phyloP scores from a whole-genome alignment of 108 stramenopile species.

The Fragilariopsis cylindrus region DNA sequence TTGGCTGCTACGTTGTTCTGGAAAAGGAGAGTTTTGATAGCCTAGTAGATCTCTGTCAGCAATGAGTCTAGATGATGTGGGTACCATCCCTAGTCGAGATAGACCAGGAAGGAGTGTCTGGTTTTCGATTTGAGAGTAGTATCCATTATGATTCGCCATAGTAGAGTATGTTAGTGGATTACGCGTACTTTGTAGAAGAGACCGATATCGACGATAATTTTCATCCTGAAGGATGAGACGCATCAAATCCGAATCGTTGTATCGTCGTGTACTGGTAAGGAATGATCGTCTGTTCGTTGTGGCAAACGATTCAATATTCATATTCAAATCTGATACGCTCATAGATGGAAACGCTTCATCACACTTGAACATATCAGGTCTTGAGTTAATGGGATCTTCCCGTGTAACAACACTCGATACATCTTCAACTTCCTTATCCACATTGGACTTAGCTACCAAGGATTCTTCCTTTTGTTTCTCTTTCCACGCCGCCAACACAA shows the following conservation, averaged over 20 bases:
- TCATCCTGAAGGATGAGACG: slow-evolving; percentile 11
- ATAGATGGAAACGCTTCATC: too few relatives aligned
- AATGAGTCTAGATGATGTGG: background rate
- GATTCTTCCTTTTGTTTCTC: slow-evolving; percentile 1
- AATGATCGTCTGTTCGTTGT: too few relatives aligned
- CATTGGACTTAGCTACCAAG: too few relatives aligned
- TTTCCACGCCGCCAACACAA: slow-evolving; percentile 31
- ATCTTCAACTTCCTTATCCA: too few relatives aligned
- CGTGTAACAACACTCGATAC: too few relatives aligned
- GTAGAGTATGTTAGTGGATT: background rate
- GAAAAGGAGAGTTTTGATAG: background rate
- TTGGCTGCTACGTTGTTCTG: background rate
- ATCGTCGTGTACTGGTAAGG: too few relatives aligned
- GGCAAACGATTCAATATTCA: too few relatives aligned
- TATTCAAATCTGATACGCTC: too few relatives aligned
- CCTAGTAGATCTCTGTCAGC: background rate
- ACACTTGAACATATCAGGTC: too few relatives aligned
- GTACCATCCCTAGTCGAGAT: too few relatives aligned
- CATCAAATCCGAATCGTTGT: background rate
- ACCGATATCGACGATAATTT: background rate
- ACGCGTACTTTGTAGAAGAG: background rate
- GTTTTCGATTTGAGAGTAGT: background rate
- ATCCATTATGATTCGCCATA: background rate
- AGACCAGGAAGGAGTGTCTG: too few relatives aligned
- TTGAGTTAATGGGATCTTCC: too few relatives aligned